Conservation (phyloP, 2,329 filamentous ascomycete genomes). For the Trichoderma atrobrunneum region DNA sequence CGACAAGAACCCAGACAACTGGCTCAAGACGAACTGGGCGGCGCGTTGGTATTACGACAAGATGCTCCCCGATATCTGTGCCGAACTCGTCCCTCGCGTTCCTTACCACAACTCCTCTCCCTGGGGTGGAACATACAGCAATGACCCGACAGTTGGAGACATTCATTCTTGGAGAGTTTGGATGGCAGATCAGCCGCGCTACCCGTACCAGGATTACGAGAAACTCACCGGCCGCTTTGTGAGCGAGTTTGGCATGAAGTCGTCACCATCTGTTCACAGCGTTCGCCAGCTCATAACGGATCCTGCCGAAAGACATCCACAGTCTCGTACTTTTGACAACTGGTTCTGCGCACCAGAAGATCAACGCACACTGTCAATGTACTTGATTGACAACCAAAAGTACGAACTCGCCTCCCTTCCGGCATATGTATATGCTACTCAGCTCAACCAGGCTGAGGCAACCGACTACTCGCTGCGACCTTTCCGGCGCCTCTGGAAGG, state of each 20-base stretch:
- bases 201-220: constrained; percentile 14
- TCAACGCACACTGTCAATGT: constrained; percentile 12
- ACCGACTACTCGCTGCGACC: constrained; percentile 4
- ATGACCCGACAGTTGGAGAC: constrained; percentile 1
- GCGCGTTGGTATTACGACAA: constrained; percentile 77
- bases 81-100: constrained; percentile 57
- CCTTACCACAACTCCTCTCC: constrained; percentile 45
- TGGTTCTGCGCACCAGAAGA: constrained; percentile 13
- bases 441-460: constrained; percentile 15
- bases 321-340: constrained; percentile 12
- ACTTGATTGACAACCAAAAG: constrained; percentile 14
- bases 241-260: constrained; percentile 17
- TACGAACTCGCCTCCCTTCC: neutral
- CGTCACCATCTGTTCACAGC: neutral
- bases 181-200: constrained; percentile 12
- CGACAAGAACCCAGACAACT: constrained; percentile 72
- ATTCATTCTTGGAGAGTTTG: constrained; percentile 14
- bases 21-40: constrained; percentile 73
- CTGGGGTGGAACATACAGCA: constrained; percentile 1
- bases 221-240: constrained; percentile 16
- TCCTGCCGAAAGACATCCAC: constrained; percentile 5
- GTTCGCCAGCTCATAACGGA: constrained; percentile 6
- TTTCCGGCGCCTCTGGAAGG: constrained; percentile 11
- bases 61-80: constrained; percentile 63
- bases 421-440: constrained; percentile 11